Evolutionary conservation across 306 rosid species (phyloP).

Genomic region (Erythrophleum fordii): DNA sequence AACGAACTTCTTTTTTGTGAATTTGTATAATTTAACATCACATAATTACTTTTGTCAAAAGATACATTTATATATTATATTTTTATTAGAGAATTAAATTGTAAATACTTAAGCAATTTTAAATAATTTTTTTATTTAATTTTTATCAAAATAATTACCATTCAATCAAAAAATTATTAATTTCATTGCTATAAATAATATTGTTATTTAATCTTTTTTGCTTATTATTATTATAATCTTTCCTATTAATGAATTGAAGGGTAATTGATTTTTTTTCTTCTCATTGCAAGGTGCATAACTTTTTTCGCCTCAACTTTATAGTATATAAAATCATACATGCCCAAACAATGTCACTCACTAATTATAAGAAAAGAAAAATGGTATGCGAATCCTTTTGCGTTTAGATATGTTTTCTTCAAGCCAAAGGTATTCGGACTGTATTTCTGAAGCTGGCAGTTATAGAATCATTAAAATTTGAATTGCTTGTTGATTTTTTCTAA

Average conservation of each 20-base stretch:
- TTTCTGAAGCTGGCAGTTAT: neutral
- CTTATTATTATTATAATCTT: neutral
- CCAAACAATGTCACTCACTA: neutral
- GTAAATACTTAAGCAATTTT: neutral
- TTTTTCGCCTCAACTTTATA: neutral
- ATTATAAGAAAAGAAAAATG: neutral
- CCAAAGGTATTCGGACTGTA: neutral
- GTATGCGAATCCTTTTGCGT: neutral
- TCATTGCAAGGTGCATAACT: neutral
- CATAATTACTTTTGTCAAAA: neutral
- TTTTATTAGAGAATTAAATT: no score
- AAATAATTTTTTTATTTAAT: neutral
- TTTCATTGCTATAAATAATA: neutral
- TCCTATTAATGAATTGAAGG: neutral
- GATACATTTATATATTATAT: neutral
- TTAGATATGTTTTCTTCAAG: neutral
- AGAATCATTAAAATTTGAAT: constrained; percentile 9
- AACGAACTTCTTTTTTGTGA: neutral
- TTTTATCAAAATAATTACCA: neutral
- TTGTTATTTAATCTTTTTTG: neutral
- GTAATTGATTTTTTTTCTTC: neutral
- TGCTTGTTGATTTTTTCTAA: constrained; percentile 6
- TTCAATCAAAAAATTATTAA: neutral
- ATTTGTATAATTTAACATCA: neutral
- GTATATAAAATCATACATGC: neutral